Conservation (phyloP, 2,329 filamentous ascomycete genomes). For the Colletotrichum endophyticum region DNA sequence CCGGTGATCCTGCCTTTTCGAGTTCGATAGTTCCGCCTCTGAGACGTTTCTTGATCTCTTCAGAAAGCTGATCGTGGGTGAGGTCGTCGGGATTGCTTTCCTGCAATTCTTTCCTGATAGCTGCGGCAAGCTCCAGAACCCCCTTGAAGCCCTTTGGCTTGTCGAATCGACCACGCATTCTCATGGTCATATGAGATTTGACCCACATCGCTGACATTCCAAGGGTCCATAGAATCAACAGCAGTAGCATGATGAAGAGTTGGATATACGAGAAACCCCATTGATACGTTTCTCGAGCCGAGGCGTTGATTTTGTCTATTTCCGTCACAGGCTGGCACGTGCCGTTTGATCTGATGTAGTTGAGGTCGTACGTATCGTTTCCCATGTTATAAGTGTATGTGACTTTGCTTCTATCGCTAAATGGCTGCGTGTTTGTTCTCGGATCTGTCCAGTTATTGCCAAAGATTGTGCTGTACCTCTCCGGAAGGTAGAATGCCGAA, state of each 20-base stretch:
- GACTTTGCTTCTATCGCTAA: not conserved
- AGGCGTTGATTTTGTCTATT: not conserved
- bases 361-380: conserved; percentile 22
- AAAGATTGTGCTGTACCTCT: not conserved
- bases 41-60: conserved; percentile 20
- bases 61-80: conserved; percentile 21
- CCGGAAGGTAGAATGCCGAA: not conserved
- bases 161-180: not conserved
- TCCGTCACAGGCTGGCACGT: conserved; percentile 24
- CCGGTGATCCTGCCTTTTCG: not conserved
- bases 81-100: conserved; percentile 13
- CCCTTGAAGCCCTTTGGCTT: conserved; percentile 8
- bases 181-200: conserved; percentile 16
- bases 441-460: conserved; percentile 14
- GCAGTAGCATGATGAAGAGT: conserved; percentile 15
- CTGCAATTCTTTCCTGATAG: conserved; percentile 16
- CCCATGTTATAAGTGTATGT: not conserved
- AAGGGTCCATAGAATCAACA: conserved; percentile 23
- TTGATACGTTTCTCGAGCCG: conserved; percentile 21
- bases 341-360: conserved; percentile 20
- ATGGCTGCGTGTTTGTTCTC: not conserved
- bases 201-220: conserved; percentile 25
- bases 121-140: conserved; percentile 5
- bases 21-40: conserved; percentile 25
- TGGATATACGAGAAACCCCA: conserved; percentile 33